Base-by-base conservation (phyloP, 768 basidiomycete species). In the Kwoniella sp. region DNA sequence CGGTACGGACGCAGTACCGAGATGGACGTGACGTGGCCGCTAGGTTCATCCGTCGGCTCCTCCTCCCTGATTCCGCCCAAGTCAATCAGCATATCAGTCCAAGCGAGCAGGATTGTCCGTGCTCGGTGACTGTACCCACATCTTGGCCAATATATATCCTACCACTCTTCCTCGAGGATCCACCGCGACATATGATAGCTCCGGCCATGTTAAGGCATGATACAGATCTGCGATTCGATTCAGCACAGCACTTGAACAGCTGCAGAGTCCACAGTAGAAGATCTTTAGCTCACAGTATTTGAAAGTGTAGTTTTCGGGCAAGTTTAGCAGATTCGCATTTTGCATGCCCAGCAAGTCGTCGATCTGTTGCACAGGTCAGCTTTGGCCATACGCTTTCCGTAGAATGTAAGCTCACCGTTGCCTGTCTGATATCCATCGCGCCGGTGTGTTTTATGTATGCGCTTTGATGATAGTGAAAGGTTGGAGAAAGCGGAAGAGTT, bases 11-110 rank as follows among this genome's bases (percentile, higher is more conserved):
- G 85, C 34, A 97, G 83, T 1, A 98, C 94, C 0, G 93, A 95
- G 75, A 98, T 97, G 4, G 94, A 96, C 15, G 93, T 98, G 75
- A 98, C 91, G 74, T 98, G 94, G 0, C 94, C 94, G 69, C 93
- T 90, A 8, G 83, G 82, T 0, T 86, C 84, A 25, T 87, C 85
- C 25, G 85, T 84, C 1, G 85, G 84, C 28, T 87, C 86, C 55
- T 89, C 83, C 48, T 84, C 84, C 83, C 83, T 84, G 74, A 25
- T 5, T 22, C n/a, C n/a, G n/a, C n/a, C n/a, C n/a, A n/a, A 61
- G 23, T 22, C 30, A 9, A 11, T 30, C 22, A 34, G 20, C 45
- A 50, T 51, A 34, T 45, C 25, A 61, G 50, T 28, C 51, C 34
- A 17, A 37, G 37, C 20, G 23, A 30, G 45, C 2, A 3, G 2